A percentile compares a stretch with the other conserved stretches of the same genome.
Conservation (phyloP, 2,329 filamentous ascomycete genomes). For the Colletotrichum simmondsii region DNA sequence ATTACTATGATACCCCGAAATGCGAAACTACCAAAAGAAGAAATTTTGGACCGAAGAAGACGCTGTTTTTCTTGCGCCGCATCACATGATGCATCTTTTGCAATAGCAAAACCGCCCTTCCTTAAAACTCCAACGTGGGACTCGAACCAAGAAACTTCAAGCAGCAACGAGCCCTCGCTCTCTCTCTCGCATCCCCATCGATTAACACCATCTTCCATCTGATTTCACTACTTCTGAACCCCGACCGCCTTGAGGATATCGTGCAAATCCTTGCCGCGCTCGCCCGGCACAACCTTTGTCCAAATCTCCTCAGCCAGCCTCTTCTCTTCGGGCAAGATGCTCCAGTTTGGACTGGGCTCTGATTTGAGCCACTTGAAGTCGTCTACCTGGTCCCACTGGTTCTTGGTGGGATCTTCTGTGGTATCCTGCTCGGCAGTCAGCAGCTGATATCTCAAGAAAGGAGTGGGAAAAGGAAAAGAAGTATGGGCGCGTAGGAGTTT, state of each 20-base stretch:
- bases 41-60: not conserved
- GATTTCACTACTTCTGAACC: conserved; percentile 41
- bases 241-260: conserved; percentile 71
- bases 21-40: conserved; percentile 13
- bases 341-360: conserved; percentile 91
- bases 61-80: not conserved
- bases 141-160: not conserved
- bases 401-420: conserved; percentile 52
- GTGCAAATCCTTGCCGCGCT: conserved; percentile 69
- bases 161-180: not conserved
- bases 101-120: not conserved
- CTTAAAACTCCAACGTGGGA: conserved; percentile 8
- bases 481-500: too few species aligned
- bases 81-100: not conserved
- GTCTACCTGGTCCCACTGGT: conserved; percentile 91
- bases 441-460: not conserved
- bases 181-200: not conserved
- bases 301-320: conserved; percentile 73
- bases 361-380: conserved; percentile 98
- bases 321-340: conserved; percentile 69
- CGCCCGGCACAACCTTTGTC: conserved; percentile 74
- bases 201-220: not conserved
- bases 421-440: conserved; percentile 39
- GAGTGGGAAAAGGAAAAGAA: too few species aligned
- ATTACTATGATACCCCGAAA: conserved; percentile 33